Evolutionary conservation across 106 monocot genomes (phyloP).

Genomic region (Acorus gramineus): DNA sequence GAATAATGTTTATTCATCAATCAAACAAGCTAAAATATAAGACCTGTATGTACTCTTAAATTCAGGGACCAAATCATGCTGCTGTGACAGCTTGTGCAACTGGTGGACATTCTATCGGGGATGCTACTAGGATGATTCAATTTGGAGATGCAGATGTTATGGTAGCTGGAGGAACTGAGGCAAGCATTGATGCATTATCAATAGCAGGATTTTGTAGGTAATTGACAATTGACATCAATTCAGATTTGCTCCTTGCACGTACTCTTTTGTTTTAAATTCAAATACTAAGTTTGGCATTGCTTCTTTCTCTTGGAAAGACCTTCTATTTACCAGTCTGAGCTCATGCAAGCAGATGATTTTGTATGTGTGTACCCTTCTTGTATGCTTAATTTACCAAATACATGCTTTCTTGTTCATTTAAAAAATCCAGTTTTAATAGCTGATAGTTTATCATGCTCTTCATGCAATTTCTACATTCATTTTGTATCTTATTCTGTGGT

Average conservation of each 20-base stretch:
- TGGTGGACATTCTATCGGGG: constrained; percentile 95
- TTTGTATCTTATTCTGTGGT: too few species aligned
- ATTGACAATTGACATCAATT: not conserved
- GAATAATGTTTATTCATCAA: not conserved
- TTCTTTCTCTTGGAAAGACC: too few species aligned
- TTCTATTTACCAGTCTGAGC: too few species aligned
- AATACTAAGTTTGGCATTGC: too few species aligned
- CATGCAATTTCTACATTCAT: too few species aligned
- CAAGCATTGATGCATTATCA: constrained; percentile 92
- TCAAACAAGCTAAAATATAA: too few species aligned
- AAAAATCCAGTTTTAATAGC: too few species aligned
- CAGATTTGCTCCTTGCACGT: not conserved
- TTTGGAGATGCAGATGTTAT: constrained; percentile 99
- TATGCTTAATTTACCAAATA: too few species aligned
- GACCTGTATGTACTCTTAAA: not conserved
- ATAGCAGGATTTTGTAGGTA: constrained; percentile 94
- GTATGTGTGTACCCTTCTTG: too few species aligned
- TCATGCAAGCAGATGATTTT: not conserved
- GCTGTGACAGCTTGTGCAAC: constrained; percentile 98
- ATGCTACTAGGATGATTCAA: constrained; percentile 96
- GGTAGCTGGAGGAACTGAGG: constrained; percentile 93
- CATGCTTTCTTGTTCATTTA: too few species aligned
- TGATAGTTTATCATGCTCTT: too few species aligned
- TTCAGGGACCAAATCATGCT: constrained; percentile 95
- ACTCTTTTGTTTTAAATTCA: too few species aligned